These are phyloP conservation scores for Fusarium udum DNA, from an alignment of 2,329 filamentous ascomycete species.

Conservation along the genomic window DNA sequence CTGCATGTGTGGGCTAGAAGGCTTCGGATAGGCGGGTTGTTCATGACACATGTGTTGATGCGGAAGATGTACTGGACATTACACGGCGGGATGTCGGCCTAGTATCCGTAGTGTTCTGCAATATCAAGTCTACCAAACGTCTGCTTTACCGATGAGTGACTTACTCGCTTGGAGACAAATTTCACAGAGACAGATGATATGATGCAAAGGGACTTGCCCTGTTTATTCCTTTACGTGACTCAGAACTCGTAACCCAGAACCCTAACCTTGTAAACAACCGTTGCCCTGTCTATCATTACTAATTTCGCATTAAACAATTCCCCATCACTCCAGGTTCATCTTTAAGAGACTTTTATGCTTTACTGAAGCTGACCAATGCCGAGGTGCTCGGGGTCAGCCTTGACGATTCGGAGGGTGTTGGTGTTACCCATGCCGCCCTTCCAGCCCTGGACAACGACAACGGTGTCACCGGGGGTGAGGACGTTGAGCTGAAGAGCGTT, in stretches of 20 bases:
- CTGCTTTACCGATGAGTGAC: no score
- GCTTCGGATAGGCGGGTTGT: not conserved
- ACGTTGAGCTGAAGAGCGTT: conserved; percentile 86
- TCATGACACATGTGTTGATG: not conserved
- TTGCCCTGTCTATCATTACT: conserved; percentile 46
- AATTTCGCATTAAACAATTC: conserved; percentile 42
- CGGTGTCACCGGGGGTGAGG: conserved; percentile 75
- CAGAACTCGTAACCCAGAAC: conserved; percentile 41
- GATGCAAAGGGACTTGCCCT: conserved; percentile 24
- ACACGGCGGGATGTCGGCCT: not conserved
- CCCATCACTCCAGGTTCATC: conserved; percentile 19
- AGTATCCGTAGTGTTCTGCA: not conserved
- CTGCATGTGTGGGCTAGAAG: conserved; percentile 4
- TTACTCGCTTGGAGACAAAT: not conserved
- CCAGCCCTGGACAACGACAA: conserved; percentile 90
- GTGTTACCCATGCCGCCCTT: conserved; percentile 92
- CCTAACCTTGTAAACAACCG: conserved; percentile 42
- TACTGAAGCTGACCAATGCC: conserved; percentile 59
- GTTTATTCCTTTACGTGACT: conserved; percentile 37
- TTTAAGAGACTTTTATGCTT: conserved; percentile 21
- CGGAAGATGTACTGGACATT: conserved; percentile 5
- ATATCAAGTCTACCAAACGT: no score
- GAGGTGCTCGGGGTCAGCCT: conserved; percentile 67
- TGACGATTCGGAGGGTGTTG: conserved; percentile 77
- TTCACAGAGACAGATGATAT: not conserved